Conservation (phyloP, 2,329 filamentous ascomycete genomes). For the Niveomyces coronatus region DNA sequence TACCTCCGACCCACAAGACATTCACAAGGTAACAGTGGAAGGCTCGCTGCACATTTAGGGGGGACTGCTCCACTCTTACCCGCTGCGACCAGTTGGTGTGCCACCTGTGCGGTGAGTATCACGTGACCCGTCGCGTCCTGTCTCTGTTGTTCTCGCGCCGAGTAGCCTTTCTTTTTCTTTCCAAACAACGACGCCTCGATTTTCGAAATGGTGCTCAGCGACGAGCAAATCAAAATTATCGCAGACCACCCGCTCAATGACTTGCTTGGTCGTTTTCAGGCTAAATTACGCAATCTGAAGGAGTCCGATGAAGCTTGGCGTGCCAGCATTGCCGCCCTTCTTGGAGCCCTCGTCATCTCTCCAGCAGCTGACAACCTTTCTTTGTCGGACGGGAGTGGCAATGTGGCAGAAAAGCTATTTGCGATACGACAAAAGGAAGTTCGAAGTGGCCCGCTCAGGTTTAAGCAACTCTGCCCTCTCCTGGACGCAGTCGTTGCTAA, state of each 20-base stretch:
- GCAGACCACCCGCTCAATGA: slow-evolving; percentile 8
- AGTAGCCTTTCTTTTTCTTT: not conserved
- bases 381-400: slow-evolving; percentile 2
- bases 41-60: too few relatives aligned
- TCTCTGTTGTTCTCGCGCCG: too few relatives aligned
- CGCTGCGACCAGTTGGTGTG: too few relatives aligned
- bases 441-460: not conserved
- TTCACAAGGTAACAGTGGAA: too few relatives aligned
- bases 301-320: not conserved
- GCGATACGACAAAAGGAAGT: slow-evolving; percentile 7
- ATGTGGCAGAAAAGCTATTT: slow-evolving; percentile 1
- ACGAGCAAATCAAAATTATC: slow-evolving; percentile 11
- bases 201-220: slow-evolving; percentile 6
- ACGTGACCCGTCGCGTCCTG: not conserved
- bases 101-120: too few relatives aligned
- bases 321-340: slow-evolving; percentile 3
- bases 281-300: slow-evolving; percentile 1
- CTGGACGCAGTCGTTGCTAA: not conserved
- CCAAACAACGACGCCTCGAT: not conserved
- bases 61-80: too few relatives aligned
- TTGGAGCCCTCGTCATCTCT: slow-evolving; percentile 2
- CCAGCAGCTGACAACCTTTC: slow-evolving; percentile 5
- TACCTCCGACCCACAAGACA: too few relatives aligned
- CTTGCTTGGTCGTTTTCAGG: not conserved
- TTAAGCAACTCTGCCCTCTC: slow-evolving; percentile 5